Conservation (phyloP, 2,329 filamentous ascomycete genomes). For the Balansia obtecta region DNA sequence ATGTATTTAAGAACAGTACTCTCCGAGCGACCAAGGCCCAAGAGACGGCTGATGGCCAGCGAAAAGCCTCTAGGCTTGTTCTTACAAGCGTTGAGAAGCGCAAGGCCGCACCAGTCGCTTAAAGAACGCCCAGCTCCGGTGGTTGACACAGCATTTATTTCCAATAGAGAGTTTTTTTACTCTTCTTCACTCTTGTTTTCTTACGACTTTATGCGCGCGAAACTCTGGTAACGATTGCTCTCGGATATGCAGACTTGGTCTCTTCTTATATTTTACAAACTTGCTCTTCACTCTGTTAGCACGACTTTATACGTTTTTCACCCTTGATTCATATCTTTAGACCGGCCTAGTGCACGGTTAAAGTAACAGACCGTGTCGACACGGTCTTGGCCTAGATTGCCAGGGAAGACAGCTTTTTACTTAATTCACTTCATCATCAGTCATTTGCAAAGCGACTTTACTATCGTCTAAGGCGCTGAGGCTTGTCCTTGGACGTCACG, state of each 20-base stretch:
- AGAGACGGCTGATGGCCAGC: slow-evolving; percentile 48
- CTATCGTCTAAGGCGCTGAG: slow-evolving; percentile 17
- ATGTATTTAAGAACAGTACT: slow-evolving; percentile 49
- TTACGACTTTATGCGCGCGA: slow-evolving; percentile 26
- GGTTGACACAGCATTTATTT: background rate
- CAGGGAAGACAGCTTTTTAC: background rate
- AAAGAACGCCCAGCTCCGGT: background rate
- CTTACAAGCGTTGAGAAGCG: slow-evolving; percentile 85
- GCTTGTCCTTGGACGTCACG: slow-evolving; percentile 2
- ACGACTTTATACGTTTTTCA: background rate
- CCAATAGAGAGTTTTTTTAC: slow-evolving; percentile 10
- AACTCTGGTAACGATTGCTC: slow-evolving; percentile 24
- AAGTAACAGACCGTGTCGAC: background rate
- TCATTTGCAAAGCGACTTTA: slow-evolving; percentile 21
- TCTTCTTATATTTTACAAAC: slow-evolving; percentile 1
- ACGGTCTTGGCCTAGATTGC: background rate
- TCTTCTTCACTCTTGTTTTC: slow-evolving; percentile 14
- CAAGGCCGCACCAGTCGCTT: slow-evolving; percentile 34
- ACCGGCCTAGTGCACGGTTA: slow-evolving; percentile 1
- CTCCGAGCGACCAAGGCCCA: slow-evolving; percentile 38
- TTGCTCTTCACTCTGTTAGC: slow-evolving; percentile 1
- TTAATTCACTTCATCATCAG: slow-evolving; percentile 28
- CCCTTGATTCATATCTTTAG: background rate
- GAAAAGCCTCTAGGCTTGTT: slow-evolving; percentile 77
- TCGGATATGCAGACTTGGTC: slow-evolving; percentile 8